These are phyloP conservation scores for Pseudognaphalium luteoalbum DNA, from an alignment of 129 eudicot species.

Conservation along the genomic window DNA sequence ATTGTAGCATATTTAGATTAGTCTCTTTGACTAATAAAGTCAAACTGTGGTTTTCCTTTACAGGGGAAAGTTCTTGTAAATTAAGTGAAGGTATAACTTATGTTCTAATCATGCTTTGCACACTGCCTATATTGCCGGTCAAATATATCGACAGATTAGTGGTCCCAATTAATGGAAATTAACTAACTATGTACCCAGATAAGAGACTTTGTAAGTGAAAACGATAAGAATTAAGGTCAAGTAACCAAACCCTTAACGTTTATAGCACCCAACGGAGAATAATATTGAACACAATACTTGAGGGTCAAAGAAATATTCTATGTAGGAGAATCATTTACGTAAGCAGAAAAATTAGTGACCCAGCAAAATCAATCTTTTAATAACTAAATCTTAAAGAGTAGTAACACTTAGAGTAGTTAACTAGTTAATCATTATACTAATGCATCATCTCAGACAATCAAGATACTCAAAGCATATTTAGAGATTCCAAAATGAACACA, in stretches of 20 bases:
- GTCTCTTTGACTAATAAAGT: slow-evolving; percentile 22
- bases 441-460: slow-evolving; percentile 1
- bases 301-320: slow-evolving; percentile 19
- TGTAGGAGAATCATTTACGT: not conserved
- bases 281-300: slow-evolving; percentile 18
- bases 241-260: slow-evolving; percentile 1
- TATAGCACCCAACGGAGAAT: not conserved
- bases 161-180: not conserved
- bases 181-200: not conserved
- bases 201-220: not conserved
- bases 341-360: slow-evolving; percentile 23
- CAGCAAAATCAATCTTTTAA: slow-evolving; percentile 19
- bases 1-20: not conserved
- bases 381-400: slow-evolving; percentile 12
- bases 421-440: not conserved
- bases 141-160: not conserved
- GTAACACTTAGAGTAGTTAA: not conserved
- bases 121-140: too few species aligned
- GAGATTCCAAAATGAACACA: not conserved
- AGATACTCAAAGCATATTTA: slow-evolving; percentile 1
- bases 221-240: slow-evolving; percentile 13
- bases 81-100: not conserved
- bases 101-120: not conserved
- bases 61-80: slow-evolving; percentile 13
- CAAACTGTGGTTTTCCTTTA: not conserved